Evolutionary conservation across 306 rosid genomes (phyloP).

Genomic region (Hippophae tibetana): DNA sequence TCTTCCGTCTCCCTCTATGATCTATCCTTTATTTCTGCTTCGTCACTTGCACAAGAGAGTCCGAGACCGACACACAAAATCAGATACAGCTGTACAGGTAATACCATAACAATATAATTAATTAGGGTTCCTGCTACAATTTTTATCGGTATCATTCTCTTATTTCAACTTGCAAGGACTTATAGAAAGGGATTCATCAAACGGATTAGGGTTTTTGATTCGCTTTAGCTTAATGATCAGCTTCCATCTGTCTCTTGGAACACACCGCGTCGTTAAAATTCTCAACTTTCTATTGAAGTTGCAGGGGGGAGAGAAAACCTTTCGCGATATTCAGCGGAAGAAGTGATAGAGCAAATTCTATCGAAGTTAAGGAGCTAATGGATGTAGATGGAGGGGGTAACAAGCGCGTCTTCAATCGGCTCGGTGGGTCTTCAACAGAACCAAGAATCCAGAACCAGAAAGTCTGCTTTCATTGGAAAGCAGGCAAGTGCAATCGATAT

Average conservation of each 20-base stretch:
- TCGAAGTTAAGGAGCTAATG: constrained; percentile 32
- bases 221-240: background rate
- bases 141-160: too few relatives aligned
- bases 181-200: too few relatives aligned
- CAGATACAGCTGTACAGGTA: too few relatives aligned
- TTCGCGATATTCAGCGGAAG: too few relatives aligned
- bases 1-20: too few relatives aligned
- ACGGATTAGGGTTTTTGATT: background rate
- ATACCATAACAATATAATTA: too few relatives aligned
- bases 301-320: background rate
- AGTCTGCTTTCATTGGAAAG: constrained; percentile 90
- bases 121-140: too few relatives aligned
- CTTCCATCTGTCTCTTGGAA: background rate
- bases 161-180: too few relatives aligned
- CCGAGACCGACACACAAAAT: too few relatives aligned
- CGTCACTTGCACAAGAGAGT: too few relatives aligned
- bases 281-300: background rate
- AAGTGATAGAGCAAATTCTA: constrained; percentile 4
- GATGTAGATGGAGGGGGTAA: constrained; percentile 61
- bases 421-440: constrained; percentile 43
- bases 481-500: constrained; percentile 77
- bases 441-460: constrained; percentile 32
- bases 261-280: background rate
- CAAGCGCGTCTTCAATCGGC: constrained; percentile 69
- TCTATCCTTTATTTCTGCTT: too few relatives aligned